A percentile compares a stretch with the other conserved stretches of the same genome.
Evolutionary conservation across 106 monocot species (phyloP).

Genomic region (Dendrobium officinale): DNA sequence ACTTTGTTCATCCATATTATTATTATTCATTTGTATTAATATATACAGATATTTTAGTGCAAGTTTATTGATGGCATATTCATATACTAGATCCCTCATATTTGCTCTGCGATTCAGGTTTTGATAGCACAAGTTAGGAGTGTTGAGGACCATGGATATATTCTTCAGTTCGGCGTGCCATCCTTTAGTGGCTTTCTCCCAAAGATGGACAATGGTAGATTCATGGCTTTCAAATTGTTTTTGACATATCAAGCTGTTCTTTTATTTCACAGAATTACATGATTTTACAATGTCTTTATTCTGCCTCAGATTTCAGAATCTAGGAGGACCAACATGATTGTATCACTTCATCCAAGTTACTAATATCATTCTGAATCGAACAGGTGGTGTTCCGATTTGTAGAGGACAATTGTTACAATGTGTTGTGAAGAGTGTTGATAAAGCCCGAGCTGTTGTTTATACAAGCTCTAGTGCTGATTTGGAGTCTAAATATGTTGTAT

Average conservation of each 20-base stretch:
- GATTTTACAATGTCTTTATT: background rate
- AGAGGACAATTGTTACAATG: slow-evolving; percentile 60
- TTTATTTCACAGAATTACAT: background rate
- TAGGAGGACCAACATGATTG: background rate
- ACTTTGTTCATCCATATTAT: background rate
- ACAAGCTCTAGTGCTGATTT: slow-evolving; percentile 44
- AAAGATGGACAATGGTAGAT: slow-evolving; percentile 38
- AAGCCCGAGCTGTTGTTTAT: slow-evolving; percentile 48
- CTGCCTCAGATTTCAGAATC: background rate
- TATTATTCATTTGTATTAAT: background rate
- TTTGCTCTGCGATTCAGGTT: slow-evolving; percentile 33
- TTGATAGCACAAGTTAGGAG: slow-evolving; percentile 72
- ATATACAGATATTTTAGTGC: background rate
- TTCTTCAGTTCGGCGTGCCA: slow-evolving; percentile 83
- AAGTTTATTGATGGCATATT: background rate
- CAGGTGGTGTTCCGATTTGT: slow-evolving; percentile 34
- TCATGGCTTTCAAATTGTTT: background rate
- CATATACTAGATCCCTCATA: background rate
- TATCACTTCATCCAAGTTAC: background rate
- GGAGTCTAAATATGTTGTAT: slow-evolving; percentile 63
- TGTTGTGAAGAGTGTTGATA: slow-evolving; percentile 69
- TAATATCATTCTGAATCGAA: slow-evolving; percentile 11
- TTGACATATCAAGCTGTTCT: background rate
- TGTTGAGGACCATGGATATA: slow-evolving; percentile 95
- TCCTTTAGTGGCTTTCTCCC: slow-evolving; percentile 82